Conservation (phyloP, 2,329 filamentous ascomycete species). For the Pyrenochaeta sp. region DNA sequence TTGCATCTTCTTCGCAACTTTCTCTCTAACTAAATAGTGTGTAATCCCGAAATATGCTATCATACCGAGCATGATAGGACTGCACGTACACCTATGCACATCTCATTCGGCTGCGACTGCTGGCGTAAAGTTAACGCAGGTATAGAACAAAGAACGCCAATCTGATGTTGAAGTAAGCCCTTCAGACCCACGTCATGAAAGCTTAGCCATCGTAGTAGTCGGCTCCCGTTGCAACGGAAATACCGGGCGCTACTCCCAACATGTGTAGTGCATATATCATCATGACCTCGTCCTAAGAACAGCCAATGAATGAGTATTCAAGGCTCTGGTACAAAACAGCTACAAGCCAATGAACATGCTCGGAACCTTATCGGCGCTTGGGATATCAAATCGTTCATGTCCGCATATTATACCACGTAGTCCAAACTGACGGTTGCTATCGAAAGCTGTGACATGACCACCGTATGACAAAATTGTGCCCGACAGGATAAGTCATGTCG, state of each 20-base stretch:
- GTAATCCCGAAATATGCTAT: too few species aligned
- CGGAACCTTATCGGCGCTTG: neutral
- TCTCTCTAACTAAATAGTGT: too few species aligned
- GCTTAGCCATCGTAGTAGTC: neutral
- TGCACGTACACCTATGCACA: too few species aligned
- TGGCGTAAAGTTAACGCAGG: too few species aligned
- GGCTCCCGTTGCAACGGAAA: neutral
- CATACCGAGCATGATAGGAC: too few species aligned
- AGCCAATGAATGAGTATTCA: neutral
- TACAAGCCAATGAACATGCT: neutral
- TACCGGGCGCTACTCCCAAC: neutral
- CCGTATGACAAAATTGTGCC: neutral
- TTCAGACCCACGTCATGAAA: neutral
- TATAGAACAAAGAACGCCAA: neutral
- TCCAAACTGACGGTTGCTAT: too few species aligned
- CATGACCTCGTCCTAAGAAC: neutral
- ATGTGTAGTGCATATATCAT: neutral
- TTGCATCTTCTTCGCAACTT: too few species aligned
- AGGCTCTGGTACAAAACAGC: neutral
- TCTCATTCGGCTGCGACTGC: too few species aligned
- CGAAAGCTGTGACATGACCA: neutral
- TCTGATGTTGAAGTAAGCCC: neutral
- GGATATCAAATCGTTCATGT: neutral
- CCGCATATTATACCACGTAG: neutral
- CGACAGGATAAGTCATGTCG: neutral